phyloP scores from a whole-genome alignment of 345 rosid genomes.

The Rubroshorea leprosula region DNA sequence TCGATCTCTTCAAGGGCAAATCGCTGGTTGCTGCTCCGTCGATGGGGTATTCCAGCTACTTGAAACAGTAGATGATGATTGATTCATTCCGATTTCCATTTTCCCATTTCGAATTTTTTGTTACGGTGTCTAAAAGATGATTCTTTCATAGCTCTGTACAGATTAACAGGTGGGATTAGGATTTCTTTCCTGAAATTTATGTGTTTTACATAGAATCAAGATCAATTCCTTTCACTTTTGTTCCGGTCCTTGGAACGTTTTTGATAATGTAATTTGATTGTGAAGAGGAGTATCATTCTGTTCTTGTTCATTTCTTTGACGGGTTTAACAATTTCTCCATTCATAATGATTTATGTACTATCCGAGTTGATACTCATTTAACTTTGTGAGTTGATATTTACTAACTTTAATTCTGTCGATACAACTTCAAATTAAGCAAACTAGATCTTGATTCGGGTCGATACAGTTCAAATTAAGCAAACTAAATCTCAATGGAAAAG shows the following conservation, averaged over 20 bases:
- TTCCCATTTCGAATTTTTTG: background rate
- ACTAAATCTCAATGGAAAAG: no score
- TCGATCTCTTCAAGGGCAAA: conserved; percentile 48
- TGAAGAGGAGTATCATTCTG: background rate
- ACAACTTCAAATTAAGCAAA: no score
- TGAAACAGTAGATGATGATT: conserved; percentile 39
- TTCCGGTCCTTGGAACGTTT: no score
- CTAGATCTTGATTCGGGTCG: no score
- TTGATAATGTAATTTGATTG: background rate
- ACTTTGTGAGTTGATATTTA: no score
- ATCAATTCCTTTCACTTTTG: background rate
- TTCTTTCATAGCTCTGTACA: conserved; percentile 38
- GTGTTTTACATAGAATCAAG: background rate
- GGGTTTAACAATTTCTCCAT: no score
- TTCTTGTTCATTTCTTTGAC: no score
- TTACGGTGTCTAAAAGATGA: conserved; percentile 9
- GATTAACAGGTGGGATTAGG: conserved; percentile 1
- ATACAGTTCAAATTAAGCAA: no score
- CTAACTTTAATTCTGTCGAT: no score
- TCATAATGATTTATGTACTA: no score
- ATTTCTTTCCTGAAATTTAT: background rate
- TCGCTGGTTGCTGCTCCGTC: conserved; percentile 24
- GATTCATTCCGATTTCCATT: background rate
- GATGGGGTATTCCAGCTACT: conserved; percentile 32
- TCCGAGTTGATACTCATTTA: no score